Conservation (phyloP, 2,329 filamentous ascomycete genomes). For the Dactylella cylindrospora region DNA sequence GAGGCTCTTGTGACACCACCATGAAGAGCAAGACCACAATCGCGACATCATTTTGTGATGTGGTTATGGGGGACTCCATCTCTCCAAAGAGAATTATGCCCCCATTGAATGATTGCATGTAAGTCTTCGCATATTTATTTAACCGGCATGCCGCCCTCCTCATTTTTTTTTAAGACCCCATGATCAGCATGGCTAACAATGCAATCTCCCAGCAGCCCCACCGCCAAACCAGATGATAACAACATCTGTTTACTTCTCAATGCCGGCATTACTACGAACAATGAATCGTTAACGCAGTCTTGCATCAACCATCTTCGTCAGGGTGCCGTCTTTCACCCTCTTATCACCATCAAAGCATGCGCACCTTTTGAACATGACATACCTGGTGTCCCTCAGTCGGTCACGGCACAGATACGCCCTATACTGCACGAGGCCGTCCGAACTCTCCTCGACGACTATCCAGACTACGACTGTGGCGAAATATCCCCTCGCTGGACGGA, state of each 20-base stretch:
- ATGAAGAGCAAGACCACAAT: constrained; percentile 15
- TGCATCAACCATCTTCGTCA: constrained; percentile 39
- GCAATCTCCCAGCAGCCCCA: constrained; percentile 2
- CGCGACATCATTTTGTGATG: constrained; percentile 33
- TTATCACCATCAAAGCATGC: constrained; percentile 40
- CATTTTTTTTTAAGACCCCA: not conserved
- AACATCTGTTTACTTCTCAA: constrained; percentile 36
- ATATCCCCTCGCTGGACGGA: constrained; percentile 27
- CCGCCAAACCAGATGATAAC: constrained; percentile 23
- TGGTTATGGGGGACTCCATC: constrained; percentile 37
- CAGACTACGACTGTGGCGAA: constrained; percentile 44
- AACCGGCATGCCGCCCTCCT: not conserved
- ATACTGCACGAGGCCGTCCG: constrained; percentile 43
- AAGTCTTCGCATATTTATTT: constrained; percentile 1
- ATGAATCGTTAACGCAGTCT: constrained; percentile 25
- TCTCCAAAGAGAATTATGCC: constrained; percentile 18
- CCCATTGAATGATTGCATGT: constrained; percentile 29
- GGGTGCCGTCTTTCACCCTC: constrained; percentile 31
- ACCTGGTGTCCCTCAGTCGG: constrained; percentile 15
- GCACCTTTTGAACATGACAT: constrained; percentile 34
- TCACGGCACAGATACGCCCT: constrained; percentile 32
- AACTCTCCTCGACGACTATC: constrained; percentile 41
- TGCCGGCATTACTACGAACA: constrained; percentile 21
- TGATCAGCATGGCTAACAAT: constrained; percentile 1
- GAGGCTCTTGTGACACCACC: constrained; percentile 31